Evolutionary conservation across 352 stramenopile species (phyloP), one percentile per base, ranked within the genome.

Genomic region (Globisporangium polare): DNA sequence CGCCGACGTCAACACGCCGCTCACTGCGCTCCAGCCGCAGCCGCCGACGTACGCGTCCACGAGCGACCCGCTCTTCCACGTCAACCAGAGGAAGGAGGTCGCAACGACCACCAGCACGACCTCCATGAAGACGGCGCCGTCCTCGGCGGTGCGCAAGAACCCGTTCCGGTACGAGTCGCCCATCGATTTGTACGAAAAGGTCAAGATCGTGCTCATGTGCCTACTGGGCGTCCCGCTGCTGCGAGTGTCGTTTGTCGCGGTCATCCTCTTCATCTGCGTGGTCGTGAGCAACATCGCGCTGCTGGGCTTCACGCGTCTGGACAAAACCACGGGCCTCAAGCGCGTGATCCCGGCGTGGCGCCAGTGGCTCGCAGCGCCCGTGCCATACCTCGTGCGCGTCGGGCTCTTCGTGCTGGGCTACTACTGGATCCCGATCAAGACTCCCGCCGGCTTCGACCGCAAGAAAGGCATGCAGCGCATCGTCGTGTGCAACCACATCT

Each of bases 401-500:
- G 51, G 82, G 6, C 74, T 91, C 58, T 77, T 90, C 54, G 60
- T 87, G 8, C 63, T 88, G 18, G 81, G 81, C 5, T 90, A 83
- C 67, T 82, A 90, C 69, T 90, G 76, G 73, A 74, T 90, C 49
- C 64, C 77, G 0, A 70, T 88, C 22, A 79, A 66, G 37, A 67
- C 73, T 41, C 77, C 77, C 15, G 20, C 2, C 5, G 45, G 53
- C 18, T 57, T 61, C 20, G 52, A 61, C 7, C 56, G 58, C 4
- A 62, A 71, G 13, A 47, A 65, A 7, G 46, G 52, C 12, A 59
- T 77, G 50, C 73, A 72, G 42, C 73, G 78, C 20, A 73, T 90
- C 15, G 72, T 90, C 47, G 72, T 90, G 57, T 81, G 73, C 68
- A 90, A 90, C 74, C 81, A 90, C 66, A 68, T 88, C 53, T 71